Evolutionary conservation across 1,284 basidiomycete genomes (phyloP), one percentile per base, ranked within the genome.

Genomic region (Fomitopsis betulina): DNA sequence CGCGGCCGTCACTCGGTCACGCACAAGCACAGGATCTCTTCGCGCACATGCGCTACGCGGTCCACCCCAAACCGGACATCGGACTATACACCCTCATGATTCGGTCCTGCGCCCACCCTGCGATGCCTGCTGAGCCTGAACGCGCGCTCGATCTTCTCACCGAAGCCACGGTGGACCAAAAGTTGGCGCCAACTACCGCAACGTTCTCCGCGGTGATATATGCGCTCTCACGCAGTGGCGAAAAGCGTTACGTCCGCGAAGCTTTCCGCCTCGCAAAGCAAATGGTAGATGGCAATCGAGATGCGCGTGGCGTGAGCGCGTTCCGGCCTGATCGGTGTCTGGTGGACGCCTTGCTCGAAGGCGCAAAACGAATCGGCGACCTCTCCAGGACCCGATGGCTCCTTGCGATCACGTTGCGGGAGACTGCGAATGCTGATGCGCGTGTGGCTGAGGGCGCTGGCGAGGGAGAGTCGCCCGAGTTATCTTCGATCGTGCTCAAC

Each of bases 11-110:
- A 25, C 57, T 81, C 17, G 81, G 80, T 2, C 80, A 81, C 42
- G 87, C 89, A 0, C 86, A 92, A 60, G 94, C 92, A 0, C 97
- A 93, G 93, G 93, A 98, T 67, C 80, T 98, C 25, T 98, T 94
- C 71, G 79, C 91, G 2, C 95, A 98, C 71, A 97, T 98, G 93
- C 92, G 97, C 55, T 92, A 98, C 56, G 89, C 91, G 6, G 93
- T 96, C 0, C 94, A 99, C 68, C 87, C 94, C 0, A 75, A 78
- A 2, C 95, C 96, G 0, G 86, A 91, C 60, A 78, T 79, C 2
- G 73, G 81, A 17, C 74, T 96, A 5, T 99, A 96, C 72, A 83
- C 87, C 0, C 71, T 85, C 27, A 97, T 99, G 93, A 95, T 99
- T 65, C 80, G 83, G 1, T 90, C 93, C 0, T 98, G 96, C 64